Conservation (phyloP, 371 early-diverging fungal species). For the Syncephalastrum racemosum region DNA sequence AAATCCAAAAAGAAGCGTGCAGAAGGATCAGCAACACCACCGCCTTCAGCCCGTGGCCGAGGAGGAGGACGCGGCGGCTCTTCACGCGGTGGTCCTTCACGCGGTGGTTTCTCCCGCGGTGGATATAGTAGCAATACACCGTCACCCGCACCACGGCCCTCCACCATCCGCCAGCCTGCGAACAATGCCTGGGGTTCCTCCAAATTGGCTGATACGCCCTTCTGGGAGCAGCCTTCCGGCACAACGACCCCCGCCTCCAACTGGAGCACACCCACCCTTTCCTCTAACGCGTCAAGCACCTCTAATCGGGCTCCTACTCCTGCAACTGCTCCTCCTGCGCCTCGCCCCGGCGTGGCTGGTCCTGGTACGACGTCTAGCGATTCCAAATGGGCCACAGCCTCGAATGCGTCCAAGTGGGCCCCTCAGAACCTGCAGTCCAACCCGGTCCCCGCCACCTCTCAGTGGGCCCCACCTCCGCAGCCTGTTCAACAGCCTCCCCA, state of each 20-base stretch:
- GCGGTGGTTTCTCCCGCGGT: too few relatives aligned
- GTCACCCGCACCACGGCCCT: slow-evolving; percentile 6
- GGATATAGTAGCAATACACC: neutral
- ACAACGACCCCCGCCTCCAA: slow-evolving; percentile 3
- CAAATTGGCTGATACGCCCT: slow-evolving; percentile 30
- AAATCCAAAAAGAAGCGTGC: slow-evolving; percentile 23
- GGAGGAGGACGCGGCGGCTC: neutral
- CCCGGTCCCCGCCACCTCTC: neutral
- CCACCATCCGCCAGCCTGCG: slow-evolving; percentile 15
- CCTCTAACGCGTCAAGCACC: slow-evolving; percentile 3
- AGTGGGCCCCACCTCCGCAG: neutral
- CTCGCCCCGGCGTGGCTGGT: neutral
- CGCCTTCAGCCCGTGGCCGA: neutral
- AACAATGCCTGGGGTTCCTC: slow-evolving; percentile 26
- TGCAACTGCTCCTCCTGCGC: neutral
- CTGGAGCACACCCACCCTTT: neutral
- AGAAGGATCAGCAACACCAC: slow-evolving; percentile 8
- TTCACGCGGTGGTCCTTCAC: too few relatives aligned
- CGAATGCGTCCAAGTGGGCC: slow-evolving; percentile 11
- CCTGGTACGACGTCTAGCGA: neutral
- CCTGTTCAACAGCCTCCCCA: slow-evolving; percentile 1
- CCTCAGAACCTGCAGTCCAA: slow-evolving; percentile 3
- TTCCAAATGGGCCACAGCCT: slow-evolving; percentile 11
- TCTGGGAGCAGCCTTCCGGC: slow-evolving; percentile 32
- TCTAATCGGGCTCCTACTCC: slow-evolving; percentile 1